These are phyloP conservation scores for Tremella fuciformis DNA, from an alignment of 768 basidiomycete species.

Conservation along the genomic window DNA sequence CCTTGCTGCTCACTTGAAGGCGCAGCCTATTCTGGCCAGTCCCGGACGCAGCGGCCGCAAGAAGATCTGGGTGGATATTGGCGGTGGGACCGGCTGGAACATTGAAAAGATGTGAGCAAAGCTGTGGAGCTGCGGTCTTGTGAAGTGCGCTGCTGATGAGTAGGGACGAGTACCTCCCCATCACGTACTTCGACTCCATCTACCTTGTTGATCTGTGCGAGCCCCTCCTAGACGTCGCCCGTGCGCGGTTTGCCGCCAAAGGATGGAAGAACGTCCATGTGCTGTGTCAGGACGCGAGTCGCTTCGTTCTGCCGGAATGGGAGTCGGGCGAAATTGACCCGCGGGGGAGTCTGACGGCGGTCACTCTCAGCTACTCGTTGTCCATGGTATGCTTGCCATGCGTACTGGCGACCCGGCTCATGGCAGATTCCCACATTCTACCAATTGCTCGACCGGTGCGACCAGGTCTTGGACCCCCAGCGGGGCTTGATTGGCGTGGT, in stretches of 20 bases:
- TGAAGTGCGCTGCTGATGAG: not conserved
- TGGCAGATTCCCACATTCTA: slow-evolving; percentile 64
- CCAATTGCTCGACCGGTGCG: slow-evolving; percentile 65
- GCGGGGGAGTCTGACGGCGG: slow-evolving; percentile 58
- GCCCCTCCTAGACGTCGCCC: slow-evolving; percentile 67
- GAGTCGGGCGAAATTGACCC: slow-evolving; percentile 58
- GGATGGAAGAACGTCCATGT: slow-evolving; percentile 74
- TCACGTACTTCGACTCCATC: slow-evolving; percentile 64
- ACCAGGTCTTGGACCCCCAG: slow-evolving; percentile 63
- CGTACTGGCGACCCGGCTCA: not conserved
- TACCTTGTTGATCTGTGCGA: slow-evolving; percentile 74
- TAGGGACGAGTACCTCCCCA: slow-evolving; percentile 58
- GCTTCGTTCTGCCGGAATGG: slow-evolving; percentile 64
- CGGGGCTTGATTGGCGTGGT: slow-evolving; percentile 65
- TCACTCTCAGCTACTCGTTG: slow-evolving; percentile 56
- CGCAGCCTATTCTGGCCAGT: slow-evolving; percentile 46
- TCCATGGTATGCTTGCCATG: slow-evolving; percentile 49
- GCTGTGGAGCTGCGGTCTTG: not conserved
- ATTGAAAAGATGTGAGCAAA: slow-evolving; percentile 61
- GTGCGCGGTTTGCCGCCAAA: slow-evolving; percentile 62
- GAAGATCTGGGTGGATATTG: slow-evolving; percentile 74
- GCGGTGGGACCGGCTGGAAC: slow-evolving; percentile 73
- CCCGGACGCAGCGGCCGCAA: slow-evolving; percentile 53
- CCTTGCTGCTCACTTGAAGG: slow-evolving; percentile 63
- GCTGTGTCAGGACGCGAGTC: slow-evolving; percentile 68